phyloP scores from a whole-genome alignment of 1,284 basidiomycete genomes.

The Ustilago loliicola region DNA sequence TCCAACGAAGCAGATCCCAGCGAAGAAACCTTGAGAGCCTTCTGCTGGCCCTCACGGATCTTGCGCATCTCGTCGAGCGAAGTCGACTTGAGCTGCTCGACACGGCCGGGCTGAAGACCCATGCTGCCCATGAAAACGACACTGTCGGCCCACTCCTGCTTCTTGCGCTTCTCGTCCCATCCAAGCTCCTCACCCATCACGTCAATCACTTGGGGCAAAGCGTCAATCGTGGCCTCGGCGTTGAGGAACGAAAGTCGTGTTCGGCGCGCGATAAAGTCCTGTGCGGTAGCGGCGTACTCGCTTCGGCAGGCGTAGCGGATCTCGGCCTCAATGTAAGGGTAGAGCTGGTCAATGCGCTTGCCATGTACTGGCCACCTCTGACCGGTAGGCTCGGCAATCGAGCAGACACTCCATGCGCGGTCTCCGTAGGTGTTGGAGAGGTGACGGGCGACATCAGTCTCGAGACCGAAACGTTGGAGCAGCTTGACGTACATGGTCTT shows the following conservation, averaged over 20 bases:
- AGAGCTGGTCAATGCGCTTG: conserved; percentile 79
- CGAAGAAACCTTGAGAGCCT: conserved; percentile 39
- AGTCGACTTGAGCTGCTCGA: conserved; percentile 54
- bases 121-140: conserved; percentile 71
- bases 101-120: conserved; percentile 68
- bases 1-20: conserved; percentile 44
- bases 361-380: conserved; percentile 88
- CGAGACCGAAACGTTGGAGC: conserved; percentile 85
- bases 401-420: conserved; percentile 93
- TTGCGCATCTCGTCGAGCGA: conserved; percentile 59
- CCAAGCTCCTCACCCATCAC: conserved; percentile 89
- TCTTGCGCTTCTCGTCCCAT: conserved; percentile 80
- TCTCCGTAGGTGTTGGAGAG: conserved; percentile 95
- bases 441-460: conserved; percentile 92
- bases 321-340: conserved; percentile 94
- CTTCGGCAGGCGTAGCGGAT: conserved; percentile 88
- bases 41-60: conserved; percentile 46
- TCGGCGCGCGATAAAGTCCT: conserved; percentile 92
- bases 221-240: conserved; percentile 85
- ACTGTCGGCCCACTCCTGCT: conserved; percentile 67
- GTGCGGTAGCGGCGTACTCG: conserved; percentile 90
- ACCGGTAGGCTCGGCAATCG: conserved; percentile 83
- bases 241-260: conserved; percentile 94
- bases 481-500: conserved; percentile 97
- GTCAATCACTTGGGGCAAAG: conserved; percentile 87